Evolutionary conservation across 805 yeast genomes (phyloP).

Genomic region (Lipomyces orientalis): DNA sequence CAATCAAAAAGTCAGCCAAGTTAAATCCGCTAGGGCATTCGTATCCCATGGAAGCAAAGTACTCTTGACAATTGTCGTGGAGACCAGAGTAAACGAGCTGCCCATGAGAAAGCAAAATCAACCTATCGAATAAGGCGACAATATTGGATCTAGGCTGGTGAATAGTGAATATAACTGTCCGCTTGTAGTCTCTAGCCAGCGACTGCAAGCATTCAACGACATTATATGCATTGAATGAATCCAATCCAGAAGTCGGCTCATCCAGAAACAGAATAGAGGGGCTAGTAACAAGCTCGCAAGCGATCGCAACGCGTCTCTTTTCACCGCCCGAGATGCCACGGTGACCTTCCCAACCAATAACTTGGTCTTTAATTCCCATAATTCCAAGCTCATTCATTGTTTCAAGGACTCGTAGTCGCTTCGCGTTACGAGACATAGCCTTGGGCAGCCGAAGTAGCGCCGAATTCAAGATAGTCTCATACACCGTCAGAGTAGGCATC

Average conservation of each 20-base stretch:
- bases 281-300: conserved; percentile 88
- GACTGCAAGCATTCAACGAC: conserved; percentile 85
- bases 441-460: conserved; percentile 88
- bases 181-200: conserved; percentile 76
- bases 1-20: conserved; percentile 84
- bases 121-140: conserved; percentile 85
- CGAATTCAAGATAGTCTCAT: conserved; percentile 91
- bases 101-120: conserved; percentile 82
- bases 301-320: conserved; percentile 88
- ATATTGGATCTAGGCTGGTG: conserved; percentile 98
- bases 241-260: conserved; percentile 96
- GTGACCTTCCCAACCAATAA: conserved; percentile 86
- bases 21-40: conserved; percentile 88
- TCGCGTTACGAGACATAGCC: conserved; percentile 72
- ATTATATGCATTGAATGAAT: conserved; percentile 89
- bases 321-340: conserved; percentile 96
- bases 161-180: conserved; percentile 90
- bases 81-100: conserved; percentile 85
- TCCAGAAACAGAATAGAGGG: conserved; percentile 84
- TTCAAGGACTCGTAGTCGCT: conserved; percentile 79
- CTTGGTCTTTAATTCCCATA: conserved; percentile 76
- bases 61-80: conserved; percentile 74
- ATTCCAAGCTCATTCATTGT: conserved; percentile 87
- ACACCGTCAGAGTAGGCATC: conserved; percentile 91
- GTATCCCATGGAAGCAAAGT: conserved; percentile 76